Evolutionary conservation across 768 basidiomycete genomes (phyloP).

Genomic region (Macrocybe gigantea): DNA sequence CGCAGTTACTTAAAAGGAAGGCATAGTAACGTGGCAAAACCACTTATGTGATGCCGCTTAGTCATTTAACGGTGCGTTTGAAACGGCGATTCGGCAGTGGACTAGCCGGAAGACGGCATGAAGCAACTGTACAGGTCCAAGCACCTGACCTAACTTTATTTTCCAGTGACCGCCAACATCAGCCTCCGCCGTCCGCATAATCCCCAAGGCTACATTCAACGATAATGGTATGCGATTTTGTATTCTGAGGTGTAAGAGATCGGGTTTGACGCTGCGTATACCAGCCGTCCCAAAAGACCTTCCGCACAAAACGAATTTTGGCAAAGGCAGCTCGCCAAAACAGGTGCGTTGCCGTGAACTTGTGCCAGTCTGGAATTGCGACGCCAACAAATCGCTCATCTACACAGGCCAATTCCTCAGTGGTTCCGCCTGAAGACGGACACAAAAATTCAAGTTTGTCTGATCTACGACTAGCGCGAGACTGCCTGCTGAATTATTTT

Average conservation of each 20-base stretch:
- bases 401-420: constrained; percentile 86
- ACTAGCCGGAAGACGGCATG: too few species aligned
- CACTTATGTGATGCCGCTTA: too few species aligned
- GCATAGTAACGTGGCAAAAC: not conserved
- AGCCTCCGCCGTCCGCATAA: not conserved
- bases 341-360: constrained; percentile 49
- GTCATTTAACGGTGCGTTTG: too few species aligned
- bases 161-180: constrained; percentile 18
- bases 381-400: not conserved
- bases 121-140: constrained; percentile 29
- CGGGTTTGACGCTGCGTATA: constrained; percentile 7
- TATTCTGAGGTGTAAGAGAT: not conserved
- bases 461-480: not conserved
- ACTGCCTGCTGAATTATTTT: constrained; percentile 6
- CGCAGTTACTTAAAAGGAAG: not conserved
- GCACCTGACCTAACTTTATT: constrained; percentile 27
- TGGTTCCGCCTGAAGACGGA: constrained; percentile 99
- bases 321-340: constrained; percentile 96
- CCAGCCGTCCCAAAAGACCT: constrained; percentile 98
- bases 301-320: constrained; percentile 94
- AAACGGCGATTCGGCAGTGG: too few species aligned
- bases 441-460: constrained; percentile 83
- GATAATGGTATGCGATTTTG: constrained; percentile 40
- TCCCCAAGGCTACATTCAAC: constrained; percentile 12
- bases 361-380: not conserved